Percentiles rank a stretch among this genome's conserved stretches.
Evolutionary conservation across 768 basidiomycete species (phyloP).

Genomic region (Gyrodon lividus): DNA sequence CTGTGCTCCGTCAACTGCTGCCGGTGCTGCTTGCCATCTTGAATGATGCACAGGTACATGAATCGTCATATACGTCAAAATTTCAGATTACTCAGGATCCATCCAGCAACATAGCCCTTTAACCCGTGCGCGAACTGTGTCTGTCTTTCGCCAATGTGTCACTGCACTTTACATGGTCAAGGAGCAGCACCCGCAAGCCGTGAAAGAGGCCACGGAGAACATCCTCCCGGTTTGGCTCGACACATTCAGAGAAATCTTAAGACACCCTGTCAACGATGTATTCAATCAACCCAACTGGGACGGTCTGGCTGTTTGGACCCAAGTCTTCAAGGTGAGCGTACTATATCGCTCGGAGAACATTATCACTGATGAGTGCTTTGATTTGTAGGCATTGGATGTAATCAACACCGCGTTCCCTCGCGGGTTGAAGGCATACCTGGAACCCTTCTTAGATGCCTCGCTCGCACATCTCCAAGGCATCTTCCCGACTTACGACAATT

Average conservation of each 20-base stretch:
- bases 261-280: slow-evolving; percentile 61
- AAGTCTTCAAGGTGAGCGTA: slow-evolving; percentile 74
- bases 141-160: slow-evolving; percentile 89
- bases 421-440: slow-evolving; percentile 60
- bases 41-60: slow-evolving; percentile 66
- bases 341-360: neutral
- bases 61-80: neutral
- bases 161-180: slow-evolving; percentile 93
- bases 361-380: slow-evolving; percentile 1
- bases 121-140: slow-evolving; percentile 82
- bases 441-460: slow-evolving; percentile 55
- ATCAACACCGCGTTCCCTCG: slow-evolving; percentile 83
- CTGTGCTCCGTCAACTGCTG: slow-evolving; percentile 83
- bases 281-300: slow-evolving; percentile 70
- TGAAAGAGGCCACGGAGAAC: slow-evolving; percentile 75
- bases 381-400: slow-evolving; percentile 67
- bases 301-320: slow-evolving; percentile 70
- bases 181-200: slow-evolving; percentile 84
- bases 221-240: slow-evolving; percentile 92
- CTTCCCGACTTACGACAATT: slow-evolving; percentile 58
- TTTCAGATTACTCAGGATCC: slow-evolving; percentile 1
- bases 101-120: slow-evolving; percentile 65
- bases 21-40: slow-evolving; percentile 83
- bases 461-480: slow-evolving; percentile 59
- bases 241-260: slow-evolving; percentile 78